phyloP scores from a whole-genome alignment of 2,329 filamentous ascomycete genomes.

The Colletotrichum sp. region DNA sequence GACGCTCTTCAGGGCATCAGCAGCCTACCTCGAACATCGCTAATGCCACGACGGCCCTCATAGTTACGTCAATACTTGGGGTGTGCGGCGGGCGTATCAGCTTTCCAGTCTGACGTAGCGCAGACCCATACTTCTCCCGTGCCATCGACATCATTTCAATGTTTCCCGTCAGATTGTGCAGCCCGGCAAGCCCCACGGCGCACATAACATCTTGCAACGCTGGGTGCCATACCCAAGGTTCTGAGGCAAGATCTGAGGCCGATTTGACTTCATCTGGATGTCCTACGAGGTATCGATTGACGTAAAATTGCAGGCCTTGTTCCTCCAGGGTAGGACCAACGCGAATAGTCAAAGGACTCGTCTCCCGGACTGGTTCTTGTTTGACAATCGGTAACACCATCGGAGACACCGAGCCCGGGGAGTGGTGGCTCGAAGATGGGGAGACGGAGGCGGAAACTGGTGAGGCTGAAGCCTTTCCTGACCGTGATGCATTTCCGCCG shows the following conservation, averaged over 20 bases:
- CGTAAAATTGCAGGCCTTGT: conserved; percentile 55
- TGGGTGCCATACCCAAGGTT: conserved; percentile 41
- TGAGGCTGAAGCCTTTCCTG: neutral
- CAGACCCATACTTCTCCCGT: conserved; percentile 57
- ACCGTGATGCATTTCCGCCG: neutral
- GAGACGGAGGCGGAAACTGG: conserved; percentile 9
- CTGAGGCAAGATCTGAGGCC: conserved; percentile 38
- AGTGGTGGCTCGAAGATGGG: conserved; percentile 20
- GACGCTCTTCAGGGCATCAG: neutral
- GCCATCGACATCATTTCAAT: conserved; percentile 50
- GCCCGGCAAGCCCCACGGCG: conserved; percentile 62
- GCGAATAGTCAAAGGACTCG: conserved; percentile 26
- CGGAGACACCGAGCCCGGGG: conserved; percentile 6
- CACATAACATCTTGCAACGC: conserved; percentile 55
- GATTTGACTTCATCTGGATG: conserved; percentile 54
- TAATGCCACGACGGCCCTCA: conserved; percentile 60
- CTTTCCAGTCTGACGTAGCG: conserved; percentile 52
- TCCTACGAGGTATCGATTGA: conserved; percentile 55
- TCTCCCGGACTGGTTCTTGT: conserved; percentile 1
- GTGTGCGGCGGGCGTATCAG: conserved; percentile 39
- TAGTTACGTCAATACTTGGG: conserved; percentile 46
- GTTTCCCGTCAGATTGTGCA: conserved; percentile 59
- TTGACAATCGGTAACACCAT: conserved; percentile 8
- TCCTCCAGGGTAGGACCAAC: conserved; percentile 51
- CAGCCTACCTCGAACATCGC: conserved; percentile 64